Conservation (phyloP, 2,329 filamentous ascomycete genomes). For the Pyrenophora teres region DNA sequence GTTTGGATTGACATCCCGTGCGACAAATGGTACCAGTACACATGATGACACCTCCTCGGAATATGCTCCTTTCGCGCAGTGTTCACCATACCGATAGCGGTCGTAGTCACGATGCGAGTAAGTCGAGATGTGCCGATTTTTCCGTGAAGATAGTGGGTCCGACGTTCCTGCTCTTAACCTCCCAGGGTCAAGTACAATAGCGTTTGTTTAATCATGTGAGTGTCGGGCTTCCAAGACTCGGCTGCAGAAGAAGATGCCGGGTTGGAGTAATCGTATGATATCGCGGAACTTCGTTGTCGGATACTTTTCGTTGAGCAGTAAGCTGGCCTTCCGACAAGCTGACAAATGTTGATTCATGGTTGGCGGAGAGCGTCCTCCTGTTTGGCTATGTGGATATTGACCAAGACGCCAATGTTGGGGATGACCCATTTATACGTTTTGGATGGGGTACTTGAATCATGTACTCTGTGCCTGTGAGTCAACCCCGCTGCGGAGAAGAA, state of each 20-base stretch:
- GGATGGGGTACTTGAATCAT: background rate
- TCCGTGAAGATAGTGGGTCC: conserved; percentile 63
- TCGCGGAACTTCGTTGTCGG: conserved; percentile 63
- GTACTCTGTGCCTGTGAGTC: background rate
- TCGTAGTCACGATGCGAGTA: conserved; percentile 71
- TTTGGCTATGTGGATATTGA: background rate
- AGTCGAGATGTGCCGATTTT: conserved; percentile 66
- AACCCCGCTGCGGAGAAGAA: background rate
- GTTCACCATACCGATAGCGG: conserved; percentile 62
- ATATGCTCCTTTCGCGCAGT: background rate
- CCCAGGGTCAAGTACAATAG: conserved; percentile 67
- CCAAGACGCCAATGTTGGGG: conserved; percentile 14
- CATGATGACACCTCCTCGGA: no score
- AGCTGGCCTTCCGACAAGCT: conserved; percentile 23
- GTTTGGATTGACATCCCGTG: no score
- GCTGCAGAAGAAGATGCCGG: conserved; percentile 67
- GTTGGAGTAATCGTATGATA: conserved; percentile 67
- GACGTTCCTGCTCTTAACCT: conserved; percentile 73
- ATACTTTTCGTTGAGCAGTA: conserved; percentile 62
- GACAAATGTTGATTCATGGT: conserved; percentile 24
- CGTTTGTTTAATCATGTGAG: conserved; percentile 74
- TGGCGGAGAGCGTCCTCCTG: conserved; percentile 9
- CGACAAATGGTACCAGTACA: no score
- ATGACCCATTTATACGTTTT: conserved; percentile 12
- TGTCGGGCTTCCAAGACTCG: conserved; percentile 79